phyloP scores from a whole-genome alignment of 371 early-diverging fungal species.

The Mucor irregularis region DNA sequence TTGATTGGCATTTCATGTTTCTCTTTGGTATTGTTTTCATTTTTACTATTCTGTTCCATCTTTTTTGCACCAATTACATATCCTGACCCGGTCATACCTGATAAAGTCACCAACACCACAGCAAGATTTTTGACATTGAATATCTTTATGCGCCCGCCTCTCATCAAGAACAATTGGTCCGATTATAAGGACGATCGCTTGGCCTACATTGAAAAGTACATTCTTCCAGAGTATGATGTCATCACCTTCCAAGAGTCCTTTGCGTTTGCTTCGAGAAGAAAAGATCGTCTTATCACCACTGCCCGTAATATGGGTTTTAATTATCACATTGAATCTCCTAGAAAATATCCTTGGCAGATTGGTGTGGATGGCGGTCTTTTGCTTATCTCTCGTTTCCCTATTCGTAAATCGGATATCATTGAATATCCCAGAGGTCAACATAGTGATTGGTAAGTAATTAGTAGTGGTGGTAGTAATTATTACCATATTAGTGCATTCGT shows the following conservation, averaged over 20 bases:
- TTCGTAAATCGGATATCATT: conserved; percentile 54
- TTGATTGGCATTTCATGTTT: conserved; percentile 33
- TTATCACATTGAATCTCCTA: conserved; percentile 60
- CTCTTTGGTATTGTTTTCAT: conserved; percentile 29
- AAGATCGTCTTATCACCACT: conserved; percentile 53
- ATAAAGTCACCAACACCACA: conserved; percentile 31
- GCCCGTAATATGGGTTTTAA: conserved; percentile 69
- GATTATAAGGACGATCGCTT: conserved; percentile 82
- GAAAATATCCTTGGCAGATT: conserved; percentile 63
- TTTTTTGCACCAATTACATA: conserved; percentile 34
- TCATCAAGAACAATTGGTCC: conserved; percentile 70
- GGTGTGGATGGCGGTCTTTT: conserved; percentile 83
- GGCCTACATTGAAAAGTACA: conserved; percentile 60
- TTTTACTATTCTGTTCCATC: conserved; percentile 41
- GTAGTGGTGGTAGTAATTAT: too few relatives aligned
- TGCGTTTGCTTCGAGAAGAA: conserved; percentile 68
- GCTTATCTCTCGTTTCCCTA: conserved; percentile 74
- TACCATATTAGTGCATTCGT: neutral
- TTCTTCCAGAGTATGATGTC: conserved; percentile 75
- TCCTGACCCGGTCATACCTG: conserved; percentile 31
- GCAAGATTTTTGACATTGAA: conserved; percentile 76
- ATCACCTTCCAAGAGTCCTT: conserved; percentile 85
- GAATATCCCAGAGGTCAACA: conserved; percentile 71
- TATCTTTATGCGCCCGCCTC: conserved; percentile 86
- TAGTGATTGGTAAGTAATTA: conserved; percentile 60